phyloP scores from a whole-genome alignment of 306 rosid species.

The Cucurbita maxima region DNA sequence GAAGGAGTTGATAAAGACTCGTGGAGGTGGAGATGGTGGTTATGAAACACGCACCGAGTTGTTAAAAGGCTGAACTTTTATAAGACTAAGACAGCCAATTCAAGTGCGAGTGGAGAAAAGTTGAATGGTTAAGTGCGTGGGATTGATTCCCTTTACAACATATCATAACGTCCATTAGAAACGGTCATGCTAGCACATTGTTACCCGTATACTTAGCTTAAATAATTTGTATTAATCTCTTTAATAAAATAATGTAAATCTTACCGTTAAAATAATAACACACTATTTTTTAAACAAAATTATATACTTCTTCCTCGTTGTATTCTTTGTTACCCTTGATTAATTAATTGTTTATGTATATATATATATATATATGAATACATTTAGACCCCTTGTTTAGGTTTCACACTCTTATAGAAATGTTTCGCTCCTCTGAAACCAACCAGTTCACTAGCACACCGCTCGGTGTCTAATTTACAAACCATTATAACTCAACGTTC shows the following conservation, averaged over 20 bases:
- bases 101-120: conserved; percentile 5
- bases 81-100: too few species aligned
- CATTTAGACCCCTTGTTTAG: too few species aligned
- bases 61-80: neutral
- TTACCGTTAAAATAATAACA: neutral
- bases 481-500: too few species aligned
- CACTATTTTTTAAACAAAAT: neutral
- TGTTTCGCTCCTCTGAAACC: too few species aligned
- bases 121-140: neutral
- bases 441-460: too few species aligned
- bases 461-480: too few species aligned
- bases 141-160: neutral
- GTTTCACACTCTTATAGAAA: too few species aligned
- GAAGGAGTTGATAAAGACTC: neutral
- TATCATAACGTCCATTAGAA: conserved; percentile 4
- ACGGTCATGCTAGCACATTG: neutral
- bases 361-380: too few species aligned
- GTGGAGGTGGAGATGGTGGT: neutral
- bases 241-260: neutral
- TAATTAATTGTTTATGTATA: too few species aligned
- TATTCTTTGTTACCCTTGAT: neutral
- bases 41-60: conserved; percentile 1
- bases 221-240: neutral
- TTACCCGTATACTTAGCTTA: neutral
- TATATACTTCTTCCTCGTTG: neutral